Evolutionary conservation across 257 asterid genomes (phyloP), one percentile per base, ranked within the genome.

Genomic region (Echites panduratus): DNA sequence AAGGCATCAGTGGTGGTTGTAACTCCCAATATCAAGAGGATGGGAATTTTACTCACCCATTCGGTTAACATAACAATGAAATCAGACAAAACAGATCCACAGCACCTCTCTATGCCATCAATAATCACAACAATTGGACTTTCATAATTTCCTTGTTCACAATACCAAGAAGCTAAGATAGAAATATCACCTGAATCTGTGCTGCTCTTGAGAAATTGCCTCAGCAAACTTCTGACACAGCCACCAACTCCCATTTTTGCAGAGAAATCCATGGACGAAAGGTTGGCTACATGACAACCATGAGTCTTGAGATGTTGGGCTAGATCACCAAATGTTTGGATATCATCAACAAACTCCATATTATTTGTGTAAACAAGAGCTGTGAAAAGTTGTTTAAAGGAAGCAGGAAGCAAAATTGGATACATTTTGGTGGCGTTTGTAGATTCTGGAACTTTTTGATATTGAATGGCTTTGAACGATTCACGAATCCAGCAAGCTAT

Each of bases 121-220:
- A 95, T 85, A 82, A 92, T 85, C 66, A 95, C 85, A 82, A 92
- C 85, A 64, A 95, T 83, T 19, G 99, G 98, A 29, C 75, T 83
- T 76, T 80, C 89, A 77, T 50, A 54, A 76, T 86, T 83, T 75
- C 73, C 94, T 82, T 85, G 85, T 75, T 87, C 90, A 74, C 81
- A 68, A 59, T 89, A 92, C 99, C 98, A 95, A 45, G 96, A 90
- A 22, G 94, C 97, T 77, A 95, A 76, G 70, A 85, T 77, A 44
- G 98, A 92, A 77, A 95, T 80, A 78, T 95, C 97, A 80, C 97
- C 94, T 5, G 59, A 98, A 84, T 95, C 97, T 73, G 84, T 71
- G 79, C 76, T 63, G 62, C 72, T 79, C 74, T 62, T 72, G 75
- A 92, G 80, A 80, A 95, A 88, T 77, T 87, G 98, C 54, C 85